A percentile compares a stretch with the other conserved stretches of the same genome.
Conservation (phyloP, 345 rosid species). For the Rubroshorea leprosula region DNA sequence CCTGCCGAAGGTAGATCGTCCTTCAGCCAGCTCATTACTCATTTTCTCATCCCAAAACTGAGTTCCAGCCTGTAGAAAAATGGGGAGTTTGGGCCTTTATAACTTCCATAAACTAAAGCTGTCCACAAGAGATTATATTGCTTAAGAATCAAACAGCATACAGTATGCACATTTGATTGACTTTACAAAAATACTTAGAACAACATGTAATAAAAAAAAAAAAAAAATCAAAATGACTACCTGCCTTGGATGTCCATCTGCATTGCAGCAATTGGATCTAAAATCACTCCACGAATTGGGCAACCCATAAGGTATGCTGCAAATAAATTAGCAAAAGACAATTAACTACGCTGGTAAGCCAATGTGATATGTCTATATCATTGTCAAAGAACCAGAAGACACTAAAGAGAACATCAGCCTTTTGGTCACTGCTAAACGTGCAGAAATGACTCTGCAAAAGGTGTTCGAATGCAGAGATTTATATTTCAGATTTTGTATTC, state of each 20-base stretch:
- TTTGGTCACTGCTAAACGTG: not conserved
- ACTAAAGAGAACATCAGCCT: not conserved
- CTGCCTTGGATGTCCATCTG: constrained; percentile 98
- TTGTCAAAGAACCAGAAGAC: not conserved
- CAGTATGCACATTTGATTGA: too few relatives aligned
- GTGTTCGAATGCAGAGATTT: not conserved
- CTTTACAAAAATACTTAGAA: not conserved
- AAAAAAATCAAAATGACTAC: constrained; percentile 24
- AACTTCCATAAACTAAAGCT: not conserved
- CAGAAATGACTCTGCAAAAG: not conserved
- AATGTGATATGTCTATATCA: not conserved
- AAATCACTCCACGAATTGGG: constrained; percentile 89
- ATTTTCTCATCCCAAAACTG: not conserved
- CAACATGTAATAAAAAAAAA: not conserved
- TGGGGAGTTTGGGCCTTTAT: not conserved
- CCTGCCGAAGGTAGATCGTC: too few relatives aligned
- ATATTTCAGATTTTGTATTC: not conserved
- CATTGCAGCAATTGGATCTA: constrained; percentile 85
- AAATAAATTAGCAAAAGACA: constrained; percentile 15
- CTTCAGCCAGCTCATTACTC: not conserved
- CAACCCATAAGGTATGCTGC: constrained; percentile 96
- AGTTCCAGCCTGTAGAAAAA: not conserved
- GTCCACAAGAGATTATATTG: too few relatives aligned
- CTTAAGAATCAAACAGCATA: not conserved
- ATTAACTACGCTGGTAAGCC: constrained; percentile 3